Conservation (phyloP, 148 eudicot genomes). For the Salicornia ramosissima region DNA sequence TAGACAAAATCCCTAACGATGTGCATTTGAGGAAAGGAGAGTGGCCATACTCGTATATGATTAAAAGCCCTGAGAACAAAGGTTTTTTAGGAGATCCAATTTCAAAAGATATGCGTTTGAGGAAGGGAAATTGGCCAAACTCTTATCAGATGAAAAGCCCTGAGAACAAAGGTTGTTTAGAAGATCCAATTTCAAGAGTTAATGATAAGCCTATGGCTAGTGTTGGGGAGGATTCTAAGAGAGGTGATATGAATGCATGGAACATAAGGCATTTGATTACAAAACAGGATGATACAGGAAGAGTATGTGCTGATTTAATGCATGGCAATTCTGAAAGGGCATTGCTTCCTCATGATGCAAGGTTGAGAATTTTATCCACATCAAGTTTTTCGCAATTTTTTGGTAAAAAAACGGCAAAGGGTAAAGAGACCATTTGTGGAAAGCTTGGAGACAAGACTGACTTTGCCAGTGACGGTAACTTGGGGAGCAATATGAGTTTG, state of each 20-base stretch:
- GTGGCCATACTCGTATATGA: constrained; percentile 39
- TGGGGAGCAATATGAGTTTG: constrained; percentile 11
- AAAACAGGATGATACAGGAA: constrained; percentile 23
- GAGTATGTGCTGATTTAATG: constrained; percentile 13
- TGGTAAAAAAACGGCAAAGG: constrained; percentile 31
- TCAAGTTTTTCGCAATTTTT: constrained; percentile 46
- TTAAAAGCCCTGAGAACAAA: constrained; percentile 21
- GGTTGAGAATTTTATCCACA: constrained; percentile 30
- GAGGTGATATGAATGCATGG: constrained; percentile 22
- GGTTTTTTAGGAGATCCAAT: constrained; percentile 25
- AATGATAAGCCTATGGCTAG: constrained; percentile 32
- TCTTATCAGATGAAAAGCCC: constrained; percentile 31
- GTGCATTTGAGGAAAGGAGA: constrained; percentile 26
- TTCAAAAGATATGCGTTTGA: constrained; percentile 25
- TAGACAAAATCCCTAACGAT: constrained; percentile 15
- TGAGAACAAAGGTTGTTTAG: constrained; percentile 14
- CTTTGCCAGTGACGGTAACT: constrained; percentile 9
- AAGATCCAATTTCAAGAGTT: constrained; percentile 31
- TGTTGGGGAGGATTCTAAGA: constrained; percentile 28
- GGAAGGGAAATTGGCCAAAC: constrained; percentile 37
- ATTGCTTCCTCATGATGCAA: constrained; percentile 25
- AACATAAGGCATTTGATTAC: constrained; percentile 22
- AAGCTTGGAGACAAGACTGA: constrained; percentile 15
- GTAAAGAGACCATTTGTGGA: constrained; percentile 26
- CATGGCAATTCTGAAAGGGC: constrained; percentile 27